Base-by-base conservation (phyloP, 1,139 yeast species). In the Scheffersomyces illinoinensis region DNA sequence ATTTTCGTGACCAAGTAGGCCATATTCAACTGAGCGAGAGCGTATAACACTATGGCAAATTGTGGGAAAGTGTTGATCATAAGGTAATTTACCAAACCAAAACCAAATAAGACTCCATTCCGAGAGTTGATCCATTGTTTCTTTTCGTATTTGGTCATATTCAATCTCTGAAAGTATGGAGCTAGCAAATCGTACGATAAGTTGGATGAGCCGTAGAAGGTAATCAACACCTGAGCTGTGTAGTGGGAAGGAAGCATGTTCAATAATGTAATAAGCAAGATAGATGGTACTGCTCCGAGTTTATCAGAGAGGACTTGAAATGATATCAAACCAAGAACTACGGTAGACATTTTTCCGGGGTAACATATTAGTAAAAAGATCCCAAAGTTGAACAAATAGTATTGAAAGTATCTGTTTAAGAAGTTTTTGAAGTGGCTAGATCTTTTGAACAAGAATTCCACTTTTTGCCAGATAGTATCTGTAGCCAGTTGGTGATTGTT, bases 21-120 rank as follows among this genome's bases (percentile, higher is more conserved):
- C 46, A 84, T 76, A 50, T 83, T 78, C 5, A 86, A 78, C 65
- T 85, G 84, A 2, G 88, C 88, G 57, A 85, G 69, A n/a, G 85
- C 85, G 62, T 84, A 84, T n/a, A 79, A 73, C 7, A 85, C 66
- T 19, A 84, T 75, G 0, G 88, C 82, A 2, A 83, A 62, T 62
- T 77, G 75, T 0, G 89, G 86, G 23, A 81, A 70, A 47, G 60
- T 57, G 52, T 76, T 71, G 58, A 85, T 71, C 52, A 84, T 66
- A 54, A 76, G 62, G 62, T 76, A 84, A 68, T 81, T 84, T 53
- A 81, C 78, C n/a, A 84, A 68, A 1, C 88, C 85, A 64, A 85
- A 86, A 1, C 90, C 90, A 63, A 84, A 83, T 53, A 87, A 70
- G 20, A 85, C 77, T 0, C 90, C 90, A 56, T 83, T 85, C 50